Conservation (phyloP, 2,329 filamentous ascomycete genomes). For the Amesomyces nigricolor region DNA sequence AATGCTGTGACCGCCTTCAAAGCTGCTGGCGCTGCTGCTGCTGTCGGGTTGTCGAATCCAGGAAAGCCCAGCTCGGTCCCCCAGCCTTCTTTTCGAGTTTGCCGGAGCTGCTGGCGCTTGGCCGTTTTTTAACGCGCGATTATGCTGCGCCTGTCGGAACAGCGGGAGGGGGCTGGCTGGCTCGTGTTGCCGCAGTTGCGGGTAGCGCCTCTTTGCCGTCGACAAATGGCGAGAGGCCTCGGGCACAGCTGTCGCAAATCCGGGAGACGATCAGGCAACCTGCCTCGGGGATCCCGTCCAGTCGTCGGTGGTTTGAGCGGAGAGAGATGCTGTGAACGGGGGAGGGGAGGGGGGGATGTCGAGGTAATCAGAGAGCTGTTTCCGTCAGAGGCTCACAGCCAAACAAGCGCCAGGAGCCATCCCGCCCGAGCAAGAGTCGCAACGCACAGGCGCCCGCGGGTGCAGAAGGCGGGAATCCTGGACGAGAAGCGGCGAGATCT, state of each 20-base stretch:
- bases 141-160: slow-evolving; percentile 38
- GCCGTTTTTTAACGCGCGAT: slow-evolving; percentile 40
- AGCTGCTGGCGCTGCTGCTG: background rate
- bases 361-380: slow-evolving; percentile 11
- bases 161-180: slow-evolving; percentile 6
- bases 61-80: background rate
- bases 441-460: slow-evolving; percentile 21
- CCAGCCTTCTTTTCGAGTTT: slow-evolving; percentile 13
- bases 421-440: slow-evolving; percentile 14
- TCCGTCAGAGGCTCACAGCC: slow-evolving; percentile 14
- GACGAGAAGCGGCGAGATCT: slow-evolving; percentile 19
- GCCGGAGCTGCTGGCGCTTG: slow-evolving; percentile 33
- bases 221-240: background rate
- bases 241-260: background rate
- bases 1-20: slow-evolving; percentile 1
- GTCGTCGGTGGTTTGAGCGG: background rate
- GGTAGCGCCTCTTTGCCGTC: background rate
- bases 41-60: background rate
- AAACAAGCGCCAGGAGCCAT: slow-evolving; percentile 19
- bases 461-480: slow-evolving; percentile 9
- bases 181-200: slow-evolving; percentile 5
- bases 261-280: background rate
- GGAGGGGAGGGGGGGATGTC: background rate
- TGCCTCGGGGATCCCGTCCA: background rate
- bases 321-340: slow-evolving; percentile 1